Evolutionary conservation across 805 yeast species (phyloP).

Genomic region (Wickerhamomyces hampshirensis): DNA sequence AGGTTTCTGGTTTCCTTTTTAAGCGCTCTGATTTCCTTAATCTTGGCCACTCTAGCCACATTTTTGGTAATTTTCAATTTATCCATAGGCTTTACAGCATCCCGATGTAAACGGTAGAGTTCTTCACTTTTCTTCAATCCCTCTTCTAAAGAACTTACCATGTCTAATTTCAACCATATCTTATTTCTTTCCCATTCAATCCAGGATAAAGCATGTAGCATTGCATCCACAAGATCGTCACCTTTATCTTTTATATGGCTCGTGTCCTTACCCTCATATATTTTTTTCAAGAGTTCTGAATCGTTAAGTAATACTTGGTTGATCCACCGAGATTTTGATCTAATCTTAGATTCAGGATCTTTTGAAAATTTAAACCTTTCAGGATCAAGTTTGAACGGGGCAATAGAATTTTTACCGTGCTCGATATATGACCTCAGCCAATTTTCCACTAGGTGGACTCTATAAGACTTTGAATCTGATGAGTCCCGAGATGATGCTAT

Average conservation of each 20-base stretch:
- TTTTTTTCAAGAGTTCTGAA: background rate
- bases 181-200: slow-evolving; percentile 24
- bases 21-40: background rate
- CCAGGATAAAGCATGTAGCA: slow-evolving; percentile 22
- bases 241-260: slow-evolving; percentile 15
- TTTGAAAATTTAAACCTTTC: slow-evolving; percentile 9
- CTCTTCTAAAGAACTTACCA: slow-evolving; percentile 14
- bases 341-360: slow-evolving; percentile 4
- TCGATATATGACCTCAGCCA: slow-evolving; percentile 12
- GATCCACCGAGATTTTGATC: slow-evolving; percentile 16
- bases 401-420: background rate
- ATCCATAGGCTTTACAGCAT: slow-evolving; percentile 3
- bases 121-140: slow-evolving; percentile 15
- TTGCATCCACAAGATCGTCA: slow-evolving; percentile 24
- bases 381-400: slow-evolving; percentile 7
- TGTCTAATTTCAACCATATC: slow-evolving; percentile 18
- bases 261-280: slow-evolving; percentile 1
- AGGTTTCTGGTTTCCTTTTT: background rate
- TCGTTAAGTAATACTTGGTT: slow-evolving; percentile 10
- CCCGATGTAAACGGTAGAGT: slow-evolving; percentile 12
- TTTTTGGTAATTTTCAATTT: too few relatives aligned
- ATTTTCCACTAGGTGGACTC: slow-evolving; percentile 16
- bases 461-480: slow-evolving; percentile 14
- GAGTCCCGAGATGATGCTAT: slow-evolving; percentile 1
- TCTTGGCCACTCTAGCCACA: too few relatives aligned